These are phyloP conservation scores for Botryotinia narcissicola DNA, from an alignment of 2,329 filamentous ascomycete species.

Conservation along the genomic window DNA sequence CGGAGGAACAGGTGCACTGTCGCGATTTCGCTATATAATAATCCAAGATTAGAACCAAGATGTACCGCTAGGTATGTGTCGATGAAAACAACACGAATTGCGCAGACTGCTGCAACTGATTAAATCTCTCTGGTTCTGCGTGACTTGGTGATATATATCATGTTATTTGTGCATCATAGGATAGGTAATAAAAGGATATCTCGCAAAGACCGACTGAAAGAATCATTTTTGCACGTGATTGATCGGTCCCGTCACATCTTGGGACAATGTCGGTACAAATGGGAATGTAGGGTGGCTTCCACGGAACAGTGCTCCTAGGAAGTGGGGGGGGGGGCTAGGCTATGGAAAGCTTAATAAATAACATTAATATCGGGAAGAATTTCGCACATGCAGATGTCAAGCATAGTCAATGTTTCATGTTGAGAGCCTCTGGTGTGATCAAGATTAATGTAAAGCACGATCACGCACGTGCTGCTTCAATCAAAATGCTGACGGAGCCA, in stretches of 20 bases:
- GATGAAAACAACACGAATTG: neutral
- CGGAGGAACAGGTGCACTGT: neutral
- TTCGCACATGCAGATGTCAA: neutral
- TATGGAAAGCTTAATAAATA: neutral
- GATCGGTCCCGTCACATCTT: neutral
- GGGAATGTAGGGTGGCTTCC: neutral
- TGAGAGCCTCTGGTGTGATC: neutral
- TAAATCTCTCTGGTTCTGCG: neutral
- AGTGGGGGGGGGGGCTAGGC: neutral
- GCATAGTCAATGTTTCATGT: neutral
- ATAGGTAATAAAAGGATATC: neutral
- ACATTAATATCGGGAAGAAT: neutral
- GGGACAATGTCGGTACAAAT: neutral
- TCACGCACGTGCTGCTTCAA: neutral
- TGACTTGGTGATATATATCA: neutral
- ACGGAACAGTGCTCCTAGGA: neutral
- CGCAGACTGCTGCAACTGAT: neutral
- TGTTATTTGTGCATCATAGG: neutral
- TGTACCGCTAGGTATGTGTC: neutral
- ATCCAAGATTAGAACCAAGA: neutral
- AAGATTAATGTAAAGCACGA: neutral
- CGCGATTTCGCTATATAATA: neutral
- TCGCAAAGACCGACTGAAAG: neutral
- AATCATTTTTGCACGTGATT: neutral
- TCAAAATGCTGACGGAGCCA: neutral